Base-by-base conservation (phyloP, 192 early-diverging fungal genomes). In the Coemansia reversa region DNA sequence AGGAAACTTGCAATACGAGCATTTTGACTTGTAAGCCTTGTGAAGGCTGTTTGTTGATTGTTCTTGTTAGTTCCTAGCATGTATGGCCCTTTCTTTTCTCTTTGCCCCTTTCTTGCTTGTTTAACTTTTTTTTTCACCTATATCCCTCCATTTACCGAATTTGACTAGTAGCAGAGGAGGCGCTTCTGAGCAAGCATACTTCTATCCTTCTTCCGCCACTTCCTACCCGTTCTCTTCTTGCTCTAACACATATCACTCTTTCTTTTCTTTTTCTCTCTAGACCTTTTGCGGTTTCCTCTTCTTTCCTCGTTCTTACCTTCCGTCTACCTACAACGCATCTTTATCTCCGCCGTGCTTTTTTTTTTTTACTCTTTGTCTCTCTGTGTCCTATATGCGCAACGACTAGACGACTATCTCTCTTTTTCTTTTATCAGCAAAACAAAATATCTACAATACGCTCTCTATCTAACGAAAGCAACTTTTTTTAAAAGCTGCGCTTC, bases 171-270 rank as follows among this genome's bases (percentile, higher is more conserved):
- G 39, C 39, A 45, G 39, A 45, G 12, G 39, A 45, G 39, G 39
- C 39, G 39, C 12, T 16, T 45, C 16, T 16, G 14, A 45, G 39
- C 39, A 45, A 45, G 39, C 39, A 45, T 16, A 45, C 39, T 14
- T 12, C 35, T 5, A n/a, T 58, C 35, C 25, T 49, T 18, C 39
- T 18, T 55, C 14, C 55, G 39, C 19, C n/a, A 56, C 60, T 60
- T 55, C 52, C 42, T 48, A 8, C 59, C 45, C 20, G 16, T 47
- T 55, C 60, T 16, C 22, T 55, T 59, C 29, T 58, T 58, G 49
- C 45, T 22, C 53, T 48, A 19, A 54, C 53, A 50, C 56, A 27
- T 52, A 30, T 16, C 27, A 27, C 27, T 27, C n/a, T 53, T 54
- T 51, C 28, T 19, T 23, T 24, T 52, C 48, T 9, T 19, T 50